Evolutionary conservation across 2,329 filamentous ascomycete species (phyloP), one percentile per base, ranked within the genome.

Genomic region (Xylaria digitata): DNA sequence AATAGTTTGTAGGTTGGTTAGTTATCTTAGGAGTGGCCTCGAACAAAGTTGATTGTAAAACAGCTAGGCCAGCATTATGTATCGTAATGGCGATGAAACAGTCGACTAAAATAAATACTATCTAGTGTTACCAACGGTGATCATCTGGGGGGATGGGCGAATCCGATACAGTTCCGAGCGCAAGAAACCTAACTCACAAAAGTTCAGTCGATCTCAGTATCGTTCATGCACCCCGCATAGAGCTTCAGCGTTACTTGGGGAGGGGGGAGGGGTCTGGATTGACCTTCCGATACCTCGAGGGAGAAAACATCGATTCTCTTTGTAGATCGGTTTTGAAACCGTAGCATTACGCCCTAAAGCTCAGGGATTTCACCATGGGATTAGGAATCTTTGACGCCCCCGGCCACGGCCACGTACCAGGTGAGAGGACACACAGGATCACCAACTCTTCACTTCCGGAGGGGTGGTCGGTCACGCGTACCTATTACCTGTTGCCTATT

Each of bases 361-460:
- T 19, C 46, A 30, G 56, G 23, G 3, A 58, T 19, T 45, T 30
- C 53, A 74, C 68, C 60, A 92, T 91, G 90, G 89, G 89, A 50
- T 84, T 96, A 70, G 91, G 92, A 58, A 88, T 96, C 66, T 84
- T 96, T 65, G 89, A 94, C 74, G 83, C 84, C 74, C 84, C 89
- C 71, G 85, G 87, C 74, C 86, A 92, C 78, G 92, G 87, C 74
- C 86, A 92, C 78, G 92, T 95, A 67, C 93, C 93, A 66, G 92
- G 92, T 94, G 82, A 76, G 66, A n/a, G 58, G 34, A 13, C 30
- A 30, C 42, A 21, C 13, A 13, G 15, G 30, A 30, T 42, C 63
- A 37, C 9, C 7, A 40, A 15, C 48, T 30, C 30, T 15, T 34
- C 43, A 6, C 23, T 40, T 37, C 40, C 9, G 52, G 49, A 19